Percentiles rank a stretch among this genome's conserved stretches.
Conservation (phyloP, 768 basidiomycete genomes). For the Paxillus rubicundulus region DNA sequence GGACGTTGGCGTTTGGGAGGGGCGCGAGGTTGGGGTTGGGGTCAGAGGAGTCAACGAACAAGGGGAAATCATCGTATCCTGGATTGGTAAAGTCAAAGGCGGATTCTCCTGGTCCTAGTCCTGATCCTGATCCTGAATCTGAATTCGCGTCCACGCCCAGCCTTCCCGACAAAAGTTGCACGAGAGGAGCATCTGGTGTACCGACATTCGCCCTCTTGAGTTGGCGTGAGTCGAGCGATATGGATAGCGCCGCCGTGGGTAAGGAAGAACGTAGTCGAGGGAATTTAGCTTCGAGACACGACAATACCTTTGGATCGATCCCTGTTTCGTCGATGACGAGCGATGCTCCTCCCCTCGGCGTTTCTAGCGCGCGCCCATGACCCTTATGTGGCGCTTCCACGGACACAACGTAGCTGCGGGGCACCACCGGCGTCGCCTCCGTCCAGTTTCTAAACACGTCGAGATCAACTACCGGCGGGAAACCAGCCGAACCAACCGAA, state of each 20-base stretch:
- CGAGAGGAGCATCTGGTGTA: conserved; percentile 13
- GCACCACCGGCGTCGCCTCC: conserved; percentile 20
- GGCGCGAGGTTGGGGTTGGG: conserved; percentile 8
- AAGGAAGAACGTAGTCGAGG: conserved; percentile 10
- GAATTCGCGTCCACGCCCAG: background rate
- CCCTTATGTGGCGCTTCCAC: conserved; percentile 24
- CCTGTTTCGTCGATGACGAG: conserved; percentile 2
- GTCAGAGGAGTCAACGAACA: conserved; percentile 14
- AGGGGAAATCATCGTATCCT: conserved; percentile 11
- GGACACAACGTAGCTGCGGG: conserved; percentile 38
- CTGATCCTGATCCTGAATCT: conserved; percentile 10
- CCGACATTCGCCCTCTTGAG: background rate
- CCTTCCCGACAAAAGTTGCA: conserved; percentile 14
- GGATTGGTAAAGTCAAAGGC: conserved; percentile 2
- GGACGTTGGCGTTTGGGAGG: conserved; percentile 37
- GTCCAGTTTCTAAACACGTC: conserved; percentile 42
- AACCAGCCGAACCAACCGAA: background rate
- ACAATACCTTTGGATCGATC: conserved; percentile 14
- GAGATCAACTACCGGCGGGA: conserved; percentile 29
- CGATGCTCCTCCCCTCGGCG: background rate
- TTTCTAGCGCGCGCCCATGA: background rate
- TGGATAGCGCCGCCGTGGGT: conserved; percentile 3
- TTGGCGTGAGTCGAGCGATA: conserved; percentile 8
- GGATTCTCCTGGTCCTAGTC: conserved; percentile 15
- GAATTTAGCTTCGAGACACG: conserved; percentile 21